Percentiles rank a stretch among this genome's conserved stretches.
Evolutionary conservation across 441 rosid species (phyloP).

Genomic region (Populus hybrid): DNA sequence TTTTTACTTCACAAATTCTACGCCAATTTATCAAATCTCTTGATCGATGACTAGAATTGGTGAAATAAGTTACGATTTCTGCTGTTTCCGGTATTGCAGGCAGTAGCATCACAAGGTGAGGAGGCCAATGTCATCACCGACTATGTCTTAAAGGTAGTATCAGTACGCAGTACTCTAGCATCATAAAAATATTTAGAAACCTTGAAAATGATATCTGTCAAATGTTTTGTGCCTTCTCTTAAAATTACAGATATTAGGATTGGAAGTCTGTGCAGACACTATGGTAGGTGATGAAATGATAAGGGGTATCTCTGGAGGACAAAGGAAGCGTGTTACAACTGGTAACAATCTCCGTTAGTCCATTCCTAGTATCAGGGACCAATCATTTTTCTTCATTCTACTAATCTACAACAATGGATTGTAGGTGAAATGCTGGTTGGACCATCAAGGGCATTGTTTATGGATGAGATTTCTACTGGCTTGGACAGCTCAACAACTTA

Average conservation of each 20-base stretch:
- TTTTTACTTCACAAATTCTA: background rate
- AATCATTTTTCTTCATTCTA: background rate
- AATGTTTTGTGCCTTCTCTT: background rate
- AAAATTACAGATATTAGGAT: constrained; percentile 63
- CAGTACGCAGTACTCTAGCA: background rate
- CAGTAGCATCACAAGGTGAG: constrained; percentile 54
- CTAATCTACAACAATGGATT: background rate
- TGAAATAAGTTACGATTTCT: background rate
- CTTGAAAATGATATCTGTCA: background rate
- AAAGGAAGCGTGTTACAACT: constrained; percentile 84
- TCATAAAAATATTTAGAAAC: background rate
- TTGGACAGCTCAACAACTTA: constrained; percentile 75
- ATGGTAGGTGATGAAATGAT: constrained; percentile 81
- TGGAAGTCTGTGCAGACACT: constrained; percentile 78
- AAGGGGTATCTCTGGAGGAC: constrained; percentile 93
- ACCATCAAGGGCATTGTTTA: constrained; percentile 59
- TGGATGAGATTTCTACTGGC: constrained; percentile 93
- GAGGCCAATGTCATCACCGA: constrained; percentile 65
- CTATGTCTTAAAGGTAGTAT: constrained; percentile 50
- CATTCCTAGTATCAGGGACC: background rate
- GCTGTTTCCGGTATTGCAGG: constrained; percentile 31
- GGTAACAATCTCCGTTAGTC: constrained; percentile 28
- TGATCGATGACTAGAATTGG: background rate
- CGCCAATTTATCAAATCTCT: background rate
- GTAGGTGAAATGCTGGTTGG: constrained; percentile 92